These are phyloP conservation scores for Chaetomiaceae sp. DNA, from an alignment of 2,329 filamentous ascomycete species.

Conservation along the genomic window DNA sequence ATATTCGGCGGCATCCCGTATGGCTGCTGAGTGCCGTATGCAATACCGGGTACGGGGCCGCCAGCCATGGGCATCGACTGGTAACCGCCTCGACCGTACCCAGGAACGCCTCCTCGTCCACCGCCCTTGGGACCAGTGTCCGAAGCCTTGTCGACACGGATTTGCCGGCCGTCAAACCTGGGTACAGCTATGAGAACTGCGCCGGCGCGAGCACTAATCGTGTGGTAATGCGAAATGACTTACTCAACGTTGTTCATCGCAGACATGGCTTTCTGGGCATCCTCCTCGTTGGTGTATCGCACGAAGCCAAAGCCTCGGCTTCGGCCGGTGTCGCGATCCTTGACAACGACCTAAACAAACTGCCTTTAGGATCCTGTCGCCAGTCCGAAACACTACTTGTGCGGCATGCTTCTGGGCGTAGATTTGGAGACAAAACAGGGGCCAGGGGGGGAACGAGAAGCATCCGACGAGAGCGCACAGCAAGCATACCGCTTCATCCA, in stretches of 20 bases:
- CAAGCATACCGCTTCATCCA: slow-evolving; percentile 87
- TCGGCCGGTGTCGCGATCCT: slow-evolving; percentile 92
- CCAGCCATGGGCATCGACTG: slow-evolving; percentile 25
- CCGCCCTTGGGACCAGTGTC: slow-evolving; percentile 63
- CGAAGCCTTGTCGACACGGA: slow-evolving; percentile 92
- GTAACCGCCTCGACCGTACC: slow-evolving; percentile 27
- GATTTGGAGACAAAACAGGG: background rate
- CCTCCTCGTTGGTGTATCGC: slow-evolving; percentile 69
- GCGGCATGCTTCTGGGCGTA: background rate
- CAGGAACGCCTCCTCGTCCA: slow-evolving; percentile 30
- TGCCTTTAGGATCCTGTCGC: background rate
- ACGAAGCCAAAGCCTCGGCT: slow-evolving; percentile 98
- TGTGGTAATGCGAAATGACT: too few species aligned
- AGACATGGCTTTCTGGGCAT: slow-evolving; percentile 70
- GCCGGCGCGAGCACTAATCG: too few species aligned
- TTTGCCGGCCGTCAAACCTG: slow-evolving; percentile 83
- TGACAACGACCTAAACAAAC: slow-evolving; percentile 74
- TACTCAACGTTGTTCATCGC: slow-evolving; percentile 89
- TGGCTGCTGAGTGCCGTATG: slow-evolving; percentile 31
- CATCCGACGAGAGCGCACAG: slow-evolving; percentile 16
- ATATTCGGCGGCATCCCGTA: slow-evolving; percentile 34
- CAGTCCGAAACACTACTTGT: background rate
- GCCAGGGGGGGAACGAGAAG: background rate
- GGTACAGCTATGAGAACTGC: too few species aligned
- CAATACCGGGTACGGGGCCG: slow-evolving; percentile 30